Evolutionary conservation across 352 stramenopile species (phyloP).

Genomic region (Globisporangium spiculum): DNA sequence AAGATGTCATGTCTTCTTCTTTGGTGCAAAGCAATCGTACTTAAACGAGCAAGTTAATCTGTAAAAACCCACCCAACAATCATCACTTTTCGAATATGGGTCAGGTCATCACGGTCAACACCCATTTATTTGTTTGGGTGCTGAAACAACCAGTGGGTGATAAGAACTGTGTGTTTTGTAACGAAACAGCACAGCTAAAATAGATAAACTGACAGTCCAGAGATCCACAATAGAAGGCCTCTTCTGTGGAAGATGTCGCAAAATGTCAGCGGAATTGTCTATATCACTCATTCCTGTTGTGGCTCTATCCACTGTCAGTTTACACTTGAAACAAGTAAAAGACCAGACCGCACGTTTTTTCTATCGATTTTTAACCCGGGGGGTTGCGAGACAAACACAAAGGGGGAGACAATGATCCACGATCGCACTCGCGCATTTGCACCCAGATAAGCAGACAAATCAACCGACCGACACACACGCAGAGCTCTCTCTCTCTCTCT

Average conservation of each 20-base stretch:
- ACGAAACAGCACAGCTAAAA: background rate
- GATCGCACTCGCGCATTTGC: background rate
- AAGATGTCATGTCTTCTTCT: background rate
- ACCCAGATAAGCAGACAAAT: background rate
- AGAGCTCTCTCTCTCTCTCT: background rate
- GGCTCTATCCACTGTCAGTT: background rate
- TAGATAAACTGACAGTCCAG: no score
- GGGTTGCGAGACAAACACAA: background rate
- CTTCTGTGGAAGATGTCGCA: no score
- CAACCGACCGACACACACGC: background rate
- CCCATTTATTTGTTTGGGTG: background rate
- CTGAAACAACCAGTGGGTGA: background rate
- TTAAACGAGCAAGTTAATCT: background rate
- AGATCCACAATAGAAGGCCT: no score
- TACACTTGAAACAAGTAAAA: constrained; percentile 7
- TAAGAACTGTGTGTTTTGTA: background rate
- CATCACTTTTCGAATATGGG: background rate
- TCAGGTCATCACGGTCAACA: background rate
- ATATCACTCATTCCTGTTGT: no score
- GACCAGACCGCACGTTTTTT: constrained; percentile 3
- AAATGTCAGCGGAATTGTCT: no score
- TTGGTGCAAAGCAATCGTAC: constrained; percentile 13
- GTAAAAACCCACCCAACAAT: background rate
- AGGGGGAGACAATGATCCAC: constrained; percentile 2
- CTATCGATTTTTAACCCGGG: background rate